Evolutionary conservation across 73 alveolate species (phyloP), one percentile per base, ranked within the genome.

Genomic region (Paramecium pentaurelia): DNA sequence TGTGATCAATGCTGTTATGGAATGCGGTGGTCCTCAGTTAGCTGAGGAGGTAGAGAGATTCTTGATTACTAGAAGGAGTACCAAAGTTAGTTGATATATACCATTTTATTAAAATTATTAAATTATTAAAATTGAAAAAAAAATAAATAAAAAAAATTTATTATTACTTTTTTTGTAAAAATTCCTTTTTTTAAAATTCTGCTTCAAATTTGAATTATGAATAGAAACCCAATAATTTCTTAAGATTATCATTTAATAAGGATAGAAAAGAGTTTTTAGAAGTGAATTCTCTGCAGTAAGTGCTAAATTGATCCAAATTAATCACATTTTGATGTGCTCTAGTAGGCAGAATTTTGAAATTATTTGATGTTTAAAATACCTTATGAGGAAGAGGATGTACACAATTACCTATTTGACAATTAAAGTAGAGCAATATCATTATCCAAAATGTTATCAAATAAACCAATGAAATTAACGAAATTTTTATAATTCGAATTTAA

Each of bases 381-480:
- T 64, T 32, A 32, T 64, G 84, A 64, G 27, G 45, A 8, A 64
- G 49, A 25, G 84, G 49, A 34, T 64, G 84, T 28, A 9, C 84
- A 64, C 25, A 64, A 64, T 64, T 34, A 64, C 20, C 47, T 34
- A 64, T 64, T 64, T 64, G 51, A 12, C 22, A 64, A 64, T 64
- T 28, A 34, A 64, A 64, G 84, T 64, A 14, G 10, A 34, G 22
- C 84, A 64, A 64, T 64, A 28, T 64, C 84, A 64, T 64, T 64
- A 64, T 64, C 84, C 84, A 28, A 64, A 64, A 28, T 32, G 51
- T 64, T 34, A 64, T 12, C 47, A 64, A 64, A 64, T 64, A 64
- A 64, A 64, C 84, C 84, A 64, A 64, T 64, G 49, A 64, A 64
- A 64, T 64, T 64, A 64, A 64, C 84, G 45, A 64, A 64, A 64